phyloP scores from a whole-genome alignment of 441 rosid genomes.

The Eruca vesicaria region DNA sequence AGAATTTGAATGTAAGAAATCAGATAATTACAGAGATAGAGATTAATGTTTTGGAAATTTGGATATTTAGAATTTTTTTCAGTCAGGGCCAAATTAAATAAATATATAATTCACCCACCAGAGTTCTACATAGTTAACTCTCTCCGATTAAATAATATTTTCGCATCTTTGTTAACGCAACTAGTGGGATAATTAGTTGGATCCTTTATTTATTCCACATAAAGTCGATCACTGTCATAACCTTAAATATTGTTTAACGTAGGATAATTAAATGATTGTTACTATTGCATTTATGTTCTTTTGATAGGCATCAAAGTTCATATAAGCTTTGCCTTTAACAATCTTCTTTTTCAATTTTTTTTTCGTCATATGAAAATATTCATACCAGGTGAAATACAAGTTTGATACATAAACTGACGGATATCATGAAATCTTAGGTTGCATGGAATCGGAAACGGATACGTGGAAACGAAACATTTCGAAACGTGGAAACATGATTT shows the following conservation, averaged over 20 bases:
- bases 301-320: neutral
- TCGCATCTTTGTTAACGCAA: constrained; percentile 17
- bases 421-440: too few species aligned
- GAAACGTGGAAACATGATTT: too few species aligned
- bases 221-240: neutral
- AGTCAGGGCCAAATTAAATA: neutral
- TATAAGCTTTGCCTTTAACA: neutral
- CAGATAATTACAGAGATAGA: too few species aligned
- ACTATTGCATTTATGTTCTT: neutral
- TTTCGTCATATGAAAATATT: too few species aligned
- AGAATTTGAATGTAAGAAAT: too few species aligned
- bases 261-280: neutral
- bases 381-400: too few species aligned
- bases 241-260: neutral
- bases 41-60: too few species aligned
- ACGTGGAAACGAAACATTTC: too few species aligned
- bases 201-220: constrained; percentile 2
- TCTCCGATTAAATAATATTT: neutral
- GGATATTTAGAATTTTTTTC: too few species aligned
- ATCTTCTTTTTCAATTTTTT: neutral
- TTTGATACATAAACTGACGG: too few species aligned
- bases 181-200: constrained; percentile 11
- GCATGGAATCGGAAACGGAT: too few species aligned
- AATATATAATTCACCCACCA: neutral
- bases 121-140: neutral